Base-by-base conservation (phyloP, 2,329 filamentous ascomycete species). In the Gaeumannomyces sp. region DNA sequence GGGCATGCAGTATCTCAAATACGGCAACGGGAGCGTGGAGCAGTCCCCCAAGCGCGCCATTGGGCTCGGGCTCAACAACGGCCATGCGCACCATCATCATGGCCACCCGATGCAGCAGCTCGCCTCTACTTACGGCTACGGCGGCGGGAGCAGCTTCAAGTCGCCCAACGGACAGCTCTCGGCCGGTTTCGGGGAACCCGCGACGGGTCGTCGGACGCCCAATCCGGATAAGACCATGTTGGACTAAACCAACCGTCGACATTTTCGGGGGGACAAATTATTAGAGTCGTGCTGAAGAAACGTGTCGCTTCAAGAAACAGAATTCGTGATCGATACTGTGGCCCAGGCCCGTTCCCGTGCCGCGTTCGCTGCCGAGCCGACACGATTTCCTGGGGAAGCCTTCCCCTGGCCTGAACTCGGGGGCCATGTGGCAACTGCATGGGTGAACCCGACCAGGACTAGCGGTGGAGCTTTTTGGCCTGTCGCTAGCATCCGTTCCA, bases 1-100 rank as follows among this genome's bases (percentile, higher is more conserved):
- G 60, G 91, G 90, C 2, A 74, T 89, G 22, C 91, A 95, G 74
- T 94, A 91, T 76, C 82, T 84, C 71, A 80, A 89, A 76, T 93
- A 90, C 74, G 88, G 88, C 14, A 80, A 83, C 62, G 82, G 82
- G 45, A 19, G 19, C 6, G 78, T 76, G 3, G 29, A 35, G 22
- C 60, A 27, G 73, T 68, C 13, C n/a, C 16, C 33, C n/a, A 27
- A 45, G 14, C 22, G 35, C 11, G 31, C 22, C 33, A 19, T 38
- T 71, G 65, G 74, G 79, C 61, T 71, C 67, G 35, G 64, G 66
- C 29, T 62, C 25, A 25, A 16, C 45, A 57, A 50, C 13, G 61
- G 38, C 33, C 4, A 45, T 6, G 61, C 13, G 2, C 57, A 59
- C 19, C 57, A 59, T 7, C 57, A 59, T 25, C 57, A 25, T 3